Evolutionary conservation across 148 eudicot species (phyloP), one percentile per base, ranked within the genome.

Genomic region (Rheum nobile): DNA sequence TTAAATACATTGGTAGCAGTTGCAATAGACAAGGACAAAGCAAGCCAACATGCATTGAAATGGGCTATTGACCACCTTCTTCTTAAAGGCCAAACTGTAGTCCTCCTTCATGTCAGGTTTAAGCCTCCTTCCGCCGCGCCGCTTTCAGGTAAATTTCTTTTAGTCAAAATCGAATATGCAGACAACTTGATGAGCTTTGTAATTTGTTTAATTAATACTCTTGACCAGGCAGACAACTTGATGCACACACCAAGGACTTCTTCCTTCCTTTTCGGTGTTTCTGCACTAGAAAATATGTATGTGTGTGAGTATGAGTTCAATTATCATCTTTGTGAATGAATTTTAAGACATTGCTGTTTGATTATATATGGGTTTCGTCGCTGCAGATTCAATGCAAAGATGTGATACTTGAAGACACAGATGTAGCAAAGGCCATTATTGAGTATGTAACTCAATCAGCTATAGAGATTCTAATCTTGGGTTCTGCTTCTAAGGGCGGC

Each of bases 381-480:
- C 6, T 54, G 37, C 82, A 94, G 98, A 84, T 91, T 71, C 85
- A 85, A 71, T 89, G 91, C 80, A 83, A 76, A 2, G 93, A 88
- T 68, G 75, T 91, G 10, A 84, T 89, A 77, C 77, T 91, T 24
- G 97, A 94, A 76, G 96, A 91, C 37, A 54, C 90, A 35, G 96
- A 94, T 74, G 84, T 91, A 48, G 69, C 80, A 26, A 89, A 82
- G 78, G 97, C 90, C 24, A 46, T 93, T 37, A 43, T 82, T 16
- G 92, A 93, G 46, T 93, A 72, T 76, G 88, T 84, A 42, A 80
- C 81, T 63, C 89, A 83, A 65, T 78, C 86, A 10, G 91, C 85
- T 24, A 84, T 91, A 76, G 96, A 94, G 61, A 75, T 89, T 9
- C 71, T 94, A 76, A 80, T 94, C 41, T 77, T 94, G 47, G 98